A percentile compares a stretch with the other conserved stretches of the same genome.
These are phyloP conservation scores for Aspergillus pseudoviridinutans DNA, from an alignment of 2,329 filamentous ascomycete genomes.

Conservation along the genomic window DNA sequence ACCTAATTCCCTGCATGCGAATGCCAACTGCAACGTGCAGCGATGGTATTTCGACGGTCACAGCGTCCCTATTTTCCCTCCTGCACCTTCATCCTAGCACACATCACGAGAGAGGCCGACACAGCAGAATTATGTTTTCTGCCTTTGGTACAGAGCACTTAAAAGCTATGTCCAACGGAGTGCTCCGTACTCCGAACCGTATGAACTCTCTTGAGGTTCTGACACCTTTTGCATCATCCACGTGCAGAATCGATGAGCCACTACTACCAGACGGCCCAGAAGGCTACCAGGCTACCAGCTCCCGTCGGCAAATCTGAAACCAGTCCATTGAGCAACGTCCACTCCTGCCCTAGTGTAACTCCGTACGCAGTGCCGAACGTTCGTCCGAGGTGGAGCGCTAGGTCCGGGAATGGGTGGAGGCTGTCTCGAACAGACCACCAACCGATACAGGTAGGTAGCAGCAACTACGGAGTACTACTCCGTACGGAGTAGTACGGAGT, in stretches of 20 bases:
- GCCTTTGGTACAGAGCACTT: no score
- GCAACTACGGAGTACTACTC: no score
- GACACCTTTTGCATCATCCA: background rate
- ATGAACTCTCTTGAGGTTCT: no score
- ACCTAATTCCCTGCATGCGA: no score
- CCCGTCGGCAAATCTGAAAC: constrained; percentile 24
- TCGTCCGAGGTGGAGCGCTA: constrained; percentile 15
- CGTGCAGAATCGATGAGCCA: background rate
- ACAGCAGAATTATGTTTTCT: no score
- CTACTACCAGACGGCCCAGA: background rate
- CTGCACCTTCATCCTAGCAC: background rate
- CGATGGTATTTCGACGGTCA: no score
- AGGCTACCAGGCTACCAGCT: background rate
- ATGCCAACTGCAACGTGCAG: no score
- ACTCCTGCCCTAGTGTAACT: constrained; percentile 1
- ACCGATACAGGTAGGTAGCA: no score
- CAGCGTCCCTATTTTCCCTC: no score
- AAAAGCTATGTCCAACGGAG: no score
- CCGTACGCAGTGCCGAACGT: constrained; percentile 15
- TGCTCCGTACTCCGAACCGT: no score
- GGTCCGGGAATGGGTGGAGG: background rate
- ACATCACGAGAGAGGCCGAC: background rate
- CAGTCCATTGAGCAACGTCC: constrained; percentile 3
- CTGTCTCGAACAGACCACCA: background rate
- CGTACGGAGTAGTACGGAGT: background rate